Evolutionary conservation across 495 filamentous ascomycete genomes (phyloP).

Genomic region (Podospora fimiseda): DNA sequence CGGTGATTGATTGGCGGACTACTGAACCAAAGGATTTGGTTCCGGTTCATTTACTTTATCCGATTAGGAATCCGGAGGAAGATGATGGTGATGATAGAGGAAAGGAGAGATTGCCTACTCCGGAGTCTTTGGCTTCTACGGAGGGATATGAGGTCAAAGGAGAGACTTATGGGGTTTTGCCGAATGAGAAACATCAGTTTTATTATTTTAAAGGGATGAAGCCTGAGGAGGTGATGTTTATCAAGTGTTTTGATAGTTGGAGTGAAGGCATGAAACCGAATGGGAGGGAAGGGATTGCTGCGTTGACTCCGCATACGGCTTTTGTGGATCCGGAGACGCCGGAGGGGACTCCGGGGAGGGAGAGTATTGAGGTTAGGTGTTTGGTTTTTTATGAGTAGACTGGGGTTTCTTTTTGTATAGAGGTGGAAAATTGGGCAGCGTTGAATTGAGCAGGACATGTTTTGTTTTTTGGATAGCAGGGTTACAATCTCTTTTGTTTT

Average conservation of each 20-base stretch:
- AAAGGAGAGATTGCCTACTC: slow-evolving; percentile 29
- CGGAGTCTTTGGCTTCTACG: slow-evolving; percentile 16
- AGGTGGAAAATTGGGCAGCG: too few relatives aligned
- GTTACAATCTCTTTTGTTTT: too few relatives aligned
- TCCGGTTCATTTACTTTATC: slow-evolving; percentile 65
- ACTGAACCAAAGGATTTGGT: slow-evolving; percentile 61
- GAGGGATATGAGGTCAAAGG: slow-evolving; percentile 46
- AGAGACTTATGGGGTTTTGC: slow-evolving; percentile 63
- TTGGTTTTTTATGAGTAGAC: slow-evolving; percentile 60
- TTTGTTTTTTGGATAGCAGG: too few relatives aligned
- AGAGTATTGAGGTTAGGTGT: slow-evolving; percentile 86
- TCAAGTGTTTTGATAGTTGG: slow-evolving; percentile 80
- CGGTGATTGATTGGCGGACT: slow-evolving; percentile 57
- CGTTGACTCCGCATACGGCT: slow-evolving; percentile 74
- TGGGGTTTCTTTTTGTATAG: too few relatives aligned
- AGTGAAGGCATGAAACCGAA: slow-evolving; percentile 41
- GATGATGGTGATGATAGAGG: slow-evolving; percentile 35
- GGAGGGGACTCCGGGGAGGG: slow-evolving; percentile 51
- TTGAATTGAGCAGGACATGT: too few relatives aligned
- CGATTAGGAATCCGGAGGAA: slow-evolving; percentile 42
- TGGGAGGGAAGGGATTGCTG: slow-evolving; percentile 44
- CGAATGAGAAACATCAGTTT: slow-evolving; percentile 56
- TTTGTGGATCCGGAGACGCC: slow-evolving; percentile 68
- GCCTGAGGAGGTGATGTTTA: slow-evolving; percentile 65
- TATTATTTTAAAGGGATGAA: slow-evolving; percentile 77